Evolutionary conservation across 1,284 basidiomycete species (phyloP).

Genomic region (Calocybe gambosa): DNA sequence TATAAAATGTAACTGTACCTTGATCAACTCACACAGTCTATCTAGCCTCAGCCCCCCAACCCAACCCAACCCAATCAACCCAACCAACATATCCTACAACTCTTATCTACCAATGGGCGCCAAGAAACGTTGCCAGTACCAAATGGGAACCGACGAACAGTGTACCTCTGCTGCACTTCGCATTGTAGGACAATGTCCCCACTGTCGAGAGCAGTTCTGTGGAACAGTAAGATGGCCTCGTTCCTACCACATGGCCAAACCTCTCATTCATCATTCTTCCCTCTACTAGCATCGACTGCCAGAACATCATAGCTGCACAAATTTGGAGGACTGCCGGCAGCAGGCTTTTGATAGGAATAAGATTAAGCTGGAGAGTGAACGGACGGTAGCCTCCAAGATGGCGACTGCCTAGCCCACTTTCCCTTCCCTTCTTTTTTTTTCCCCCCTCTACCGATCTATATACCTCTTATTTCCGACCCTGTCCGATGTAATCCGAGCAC

Average conservation of each 20-base stretch:
- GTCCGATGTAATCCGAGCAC: not conserved
- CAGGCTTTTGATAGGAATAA: constrained; percentile 84
- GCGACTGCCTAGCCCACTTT: constrained; percentile 50
- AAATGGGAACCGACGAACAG: constrained; percentile 50
- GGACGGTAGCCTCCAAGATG: constrained; percentile 82
- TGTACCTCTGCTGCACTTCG: constrained; percentile 75
- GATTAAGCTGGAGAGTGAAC: constrained; percentile 77
- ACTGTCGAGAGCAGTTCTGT: constrained; percentile 73
- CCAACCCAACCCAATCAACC: constrained; percentile 7
- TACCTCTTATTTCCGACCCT: not conserved
- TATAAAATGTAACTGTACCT: too few species aligned
- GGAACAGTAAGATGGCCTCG: constrained; percentile 50
- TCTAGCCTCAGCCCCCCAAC: not conserved
- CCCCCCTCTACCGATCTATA: not conserved
- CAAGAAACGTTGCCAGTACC: constrained; percentile 82
- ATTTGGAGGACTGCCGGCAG: constrained; percentile 74
- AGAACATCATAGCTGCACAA: constrained; percentile 74
- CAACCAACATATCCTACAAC: constrained; percentile 6
- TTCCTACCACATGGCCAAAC: constrained; percentile 10
- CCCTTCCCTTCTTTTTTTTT: not conserved
- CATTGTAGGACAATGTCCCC: constrained; percentile 77
- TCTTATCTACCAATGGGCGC: constrained; percentile 48
- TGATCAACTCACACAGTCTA: not conserved
- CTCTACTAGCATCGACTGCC: constrained; percentile 68
- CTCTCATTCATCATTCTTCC: constrained; percentile 4